Percentiles rank a stretch among this genome's conserved stretches.
Evolutionary conservation across 1,284 basidiomycete genomes (phyloP).

Genomic region (Rhodofomes roseus): DNA sequence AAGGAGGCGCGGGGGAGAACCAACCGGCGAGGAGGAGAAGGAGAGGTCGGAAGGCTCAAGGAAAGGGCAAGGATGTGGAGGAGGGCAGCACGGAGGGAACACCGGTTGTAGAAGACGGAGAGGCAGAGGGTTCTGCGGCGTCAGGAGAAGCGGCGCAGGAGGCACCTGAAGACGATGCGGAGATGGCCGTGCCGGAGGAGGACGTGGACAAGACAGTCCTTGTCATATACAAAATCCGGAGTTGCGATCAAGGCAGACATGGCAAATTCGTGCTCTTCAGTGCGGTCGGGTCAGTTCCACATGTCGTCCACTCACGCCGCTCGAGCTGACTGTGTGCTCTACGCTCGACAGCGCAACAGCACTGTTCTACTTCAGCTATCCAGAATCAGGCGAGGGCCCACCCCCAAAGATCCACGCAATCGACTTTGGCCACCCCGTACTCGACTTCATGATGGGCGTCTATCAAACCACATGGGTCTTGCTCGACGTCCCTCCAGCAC

Average conservation of each 20-base stretch:
- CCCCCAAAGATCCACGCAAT: conserved; percentile 35
- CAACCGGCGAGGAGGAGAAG: conserved; percentile 25
- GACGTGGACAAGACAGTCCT: conserved; percentile 36
- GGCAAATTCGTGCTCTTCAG: conserved; percentile 55
- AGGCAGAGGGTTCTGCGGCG: conserved; percentile 20
- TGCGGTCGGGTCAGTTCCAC: conserved; percentile 66
- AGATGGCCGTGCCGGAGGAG: conserved; percentile 1
- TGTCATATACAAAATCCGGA: conserved; percentile 50
- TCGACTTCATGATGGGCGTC: conserved; percentile 49
- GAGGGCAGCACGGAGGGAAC: conserved; percentile 17
- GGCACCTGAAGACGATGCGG: conserved; percentile 14
- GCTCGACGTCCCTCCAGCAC: conserved; percentile 39
- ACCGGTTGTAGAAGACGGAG: conserved; percentile 19
- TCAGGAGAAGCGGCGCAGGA: conserved; percentile 12
- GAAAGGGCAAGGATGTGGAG: conserved; percentile 13
- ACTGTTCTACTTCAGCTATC: conserved; percentile 50
- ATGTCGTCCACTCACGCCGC: no score
- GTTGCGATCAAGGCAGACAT: conserved; percentile 29
- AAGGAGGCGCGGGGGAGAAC: conserved; percentile 17
- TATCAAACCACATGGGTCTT: conserved; percentile 44
- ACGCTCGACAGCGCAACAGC: conserved; percentile 56
- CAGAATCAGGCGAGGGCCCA: conserved; percentile 21
- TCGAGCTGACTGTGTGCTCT: neutral
- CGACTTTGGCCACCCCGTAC: conserved; percentile 53
- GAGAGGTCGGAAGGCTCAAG: conserved; percentile 21